Percentiles rank a stretch among this genome's conserved stretches.
phyloP scores from a whole-genome alignment of 164 flowering plant genomes.

The Macadamia integrifolia region DNA sequence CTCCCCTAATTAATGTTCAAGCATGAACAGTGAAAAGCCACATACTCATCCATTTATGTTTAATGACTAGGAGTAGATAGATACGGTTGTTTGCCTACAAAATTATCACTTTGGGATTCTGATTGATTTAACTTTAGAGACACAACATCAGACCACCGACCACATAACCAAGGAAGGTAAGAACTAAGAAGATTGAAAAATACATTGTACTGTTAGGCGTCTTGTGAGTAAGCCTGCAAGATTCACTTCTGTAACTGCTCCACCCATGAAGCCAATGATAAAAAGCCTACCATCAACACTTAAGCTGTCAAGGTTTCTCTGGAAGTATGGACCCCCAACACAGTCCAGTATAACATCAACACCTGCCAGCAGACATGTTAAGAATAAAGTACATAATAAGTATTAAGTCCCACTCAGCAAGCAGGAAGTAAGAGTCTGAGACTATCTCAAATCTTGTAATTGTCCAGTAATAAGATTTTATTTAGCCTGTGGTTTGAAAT shows the following conservation, averaged over 20 bases:
- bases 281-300: conserved; percentile 84
- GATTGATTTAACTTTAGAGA: background rate
- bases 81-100: background rate
- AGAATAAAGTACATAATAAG: conserved; percentile 6
- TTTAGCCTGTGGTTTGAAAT: background rate
- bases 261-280: conserved; percentile 69
- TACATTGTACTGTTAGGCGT: conserved; percentile 95
- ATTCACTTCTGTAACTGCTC: conserved; percentile 52
- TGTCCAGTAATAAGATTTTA: background rate
- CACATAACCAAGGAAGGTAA: background rate
- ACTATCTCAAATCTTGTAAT: background rate
- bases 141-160: background rate
- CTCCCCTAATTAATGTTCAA: no score
- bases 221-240: conserved; percentile 49
- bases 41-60: background rate
- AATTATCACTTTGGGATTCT: background rate
- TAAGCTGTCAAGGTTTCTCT: conserved; percentile 69
- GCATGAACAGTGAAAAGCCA: no score
- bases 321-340: conserved; percentile 74
- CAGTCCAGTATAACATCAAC: conserved; percentile 90
- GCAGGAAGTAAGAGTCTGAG: background rate
- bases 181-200: background rate
- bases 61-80: background rate
- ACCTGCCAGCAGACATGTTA: conserved; percentile 36
- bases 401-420: background rate